Conservation (phyloP, 441 rosid genomes). For the Metrosideros polymorpha region DNA sequence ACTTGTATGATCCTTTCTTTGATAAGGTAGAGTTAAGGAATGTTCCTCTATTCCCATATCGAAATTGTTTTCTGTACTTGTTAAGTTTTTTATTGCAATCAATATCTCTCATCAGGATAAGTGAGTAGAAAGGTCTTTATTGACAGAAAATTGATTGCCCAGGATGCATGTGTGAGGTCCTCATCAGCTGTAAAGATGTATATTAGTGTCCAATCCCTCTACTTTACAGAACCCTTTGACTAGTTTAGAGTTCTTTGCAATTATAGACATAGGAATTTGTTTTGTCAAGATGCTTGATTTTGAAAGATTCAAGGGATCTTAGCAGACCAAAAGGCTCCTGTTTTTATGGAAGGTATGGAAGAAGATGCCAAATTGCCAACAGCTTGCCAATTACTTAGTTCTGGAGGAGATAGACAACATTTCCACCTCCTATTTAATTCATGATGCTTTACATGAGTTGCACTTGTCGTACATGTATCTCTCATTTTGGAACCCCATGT, state of each 20-base stretch:
- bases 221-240: too few species aligned
- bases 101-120: background rate
- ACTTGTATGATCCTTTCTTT: background rate
- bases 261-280: too few species aligned
- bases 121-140: background rate
- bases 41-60: background rate
- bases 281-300: too few species aligned
- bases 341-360: too few species aligned
- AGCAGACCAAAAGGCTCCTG: too few species aligned
- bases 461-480: background rate
- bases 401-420: too few species aligned
- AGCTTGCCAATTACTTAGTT: too few species aligned
- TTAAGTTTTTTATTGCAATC: background rate
- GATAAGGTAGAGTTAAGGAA: background rate
- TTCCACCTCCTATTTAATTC: too few species aligned
- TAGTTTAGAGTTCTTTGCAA: too few species aligned
- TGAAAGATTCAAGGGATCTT: too few species aligned
- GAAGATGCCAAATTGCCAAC: too few species aligned
- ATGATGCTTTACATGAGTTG: too few species aligned
- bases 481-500: background rate
- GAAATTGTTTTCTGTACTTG: background rate
- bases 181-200: background rate
- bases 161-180: background rate
- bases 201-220: background rate
- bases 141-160: background rate